These are phyloP conservation scores for Cytospora piceicola DNA, from an alignment of 2,329 filamentous ascomycete genomes.

Conservation along the genomic window DNA sequence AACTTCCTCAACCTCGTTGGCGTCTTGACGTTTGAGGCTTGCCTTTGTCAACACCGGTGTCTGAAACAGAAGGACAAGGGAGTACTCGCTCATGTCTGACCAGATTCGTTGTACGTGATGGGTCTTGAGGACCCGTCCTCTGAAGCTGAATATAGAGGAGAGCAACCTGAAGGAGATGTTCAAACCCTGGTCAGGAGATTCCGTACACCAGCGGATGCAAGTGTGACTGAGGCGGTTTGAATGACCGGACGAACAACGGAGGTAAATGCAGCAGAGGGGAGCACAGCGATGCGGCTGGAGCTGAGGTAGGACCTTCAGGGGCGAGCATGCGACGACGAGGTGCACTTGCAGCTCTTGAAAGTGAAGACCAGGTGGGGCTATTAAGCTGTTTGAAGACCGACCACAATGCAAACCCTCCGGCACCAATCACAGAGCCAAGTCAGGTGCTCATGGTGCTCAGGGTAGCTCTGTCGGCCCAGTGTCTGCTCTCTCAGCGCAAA, in stretches of 20 bases:
- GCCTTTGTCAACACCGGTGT: conserved; percentile 17
- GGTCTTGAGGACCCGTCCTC: conserved; percentile 10
- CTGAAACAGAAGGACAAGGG: conserved; percentile 24
- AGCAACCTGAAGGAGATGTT: neutral
- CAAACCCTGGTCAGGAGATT: conserved; percentile 6
- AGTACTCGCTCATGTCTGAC: conserved; percentile 10
- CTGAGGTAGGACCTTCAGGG: conserved; percentile 25
- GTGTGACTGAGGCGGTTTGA: conserved; percentile 6
- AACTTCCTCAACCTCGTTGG: neutral
- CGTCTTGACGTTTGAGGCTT: conserved; percentile 15
- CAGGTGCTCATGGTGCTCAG: conserved; percentile 3
- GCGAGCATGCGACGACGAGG: conserved; percentile 17
- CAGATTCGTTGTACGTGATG: conserved; percentile 5
- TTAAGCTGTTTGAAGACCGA: conserved; percentile 12
- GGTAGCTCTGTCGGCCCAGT: conserved; percentile 11
- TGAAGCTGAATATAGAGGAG: neutral
- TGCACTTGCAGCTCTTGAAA: conserved; percentile 6
- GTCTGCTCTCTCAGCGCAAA: conserved; percentile 1
- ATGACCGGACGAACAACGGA: conserved; percentile 2
- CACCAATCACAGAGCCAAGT: conserved; percentile 17
- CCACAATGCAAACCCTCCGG: conserved; percentile 16
- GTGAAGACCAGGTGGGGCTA: conserved; percentile 1
- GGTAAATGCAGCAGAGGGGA: conserved; percentile 1
- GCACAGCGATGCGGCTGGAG: conserved; percentile 20
- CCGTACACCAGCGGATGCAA: conserved; percentile 16